Base-by-base conservation (phyloP, 2,329 filamentous ascomycete species). In the Triangularia setosa region DNA sequence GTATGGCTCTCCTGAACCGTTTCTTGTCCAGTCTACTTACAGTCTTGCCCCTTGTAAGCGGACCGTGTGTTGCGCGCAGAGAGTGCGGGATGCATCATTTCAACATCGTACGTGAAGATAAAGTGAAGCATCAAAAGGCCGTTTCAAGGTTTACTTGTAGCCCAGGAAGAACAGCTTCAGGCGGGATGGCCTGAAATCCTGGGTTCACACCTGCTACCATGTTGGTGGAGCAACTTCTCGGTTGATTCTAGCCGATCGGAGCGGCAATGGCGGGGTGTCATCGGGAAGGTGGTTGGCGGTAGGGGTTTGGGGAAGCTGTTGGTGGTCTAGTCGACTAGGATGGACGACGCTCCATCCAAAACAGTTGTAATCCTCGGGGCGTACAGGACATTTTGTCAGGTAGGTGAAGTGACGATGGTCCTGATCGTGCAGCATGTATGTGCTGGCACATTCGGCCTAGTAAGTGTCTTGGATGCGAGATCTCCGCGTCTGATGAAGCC, bases 371-470 rank as follows among this genome's bases (percentile, higher is more conserved):
- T 48, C n/a, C 4, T 48, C 40, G 40, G 40, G 40, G 40, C 40
- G 40, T 48, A 48, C 40, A 48, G n/a, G 40, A 23, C 18, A 48
- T 21, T 48, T 48, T 48, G 40, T 48, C 40, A 21, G 40, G 40
- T 9, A 48, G 7, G 6, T 27, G 52, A 55, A 25, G 52, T 55
- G 52, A 64, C 44, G 40, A 56, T 55, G 62, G 54, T 24, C 59
- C 23, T 63, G 64, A 64, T 68, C 60, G 58, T 62, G 64, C 68
- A 67, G 30, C 57, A 68, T 63, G 63, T 63, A 63, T 64, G 60
- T 66, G 58, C 62, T 58, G 55, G 44, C 28, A 48, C 40, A 61
- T 64, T 65, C 28, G 58, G 62, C 27, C 33, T 62, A 66, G 63
- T 25, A 33, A 21, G 21, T 66, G 62, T 64, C 58, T 63, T 63